Evolutionary conservation across 2,329 filamentous ascomycete genomes (phyloP).

Genomic region (Alternaria arbusti): DNA sequence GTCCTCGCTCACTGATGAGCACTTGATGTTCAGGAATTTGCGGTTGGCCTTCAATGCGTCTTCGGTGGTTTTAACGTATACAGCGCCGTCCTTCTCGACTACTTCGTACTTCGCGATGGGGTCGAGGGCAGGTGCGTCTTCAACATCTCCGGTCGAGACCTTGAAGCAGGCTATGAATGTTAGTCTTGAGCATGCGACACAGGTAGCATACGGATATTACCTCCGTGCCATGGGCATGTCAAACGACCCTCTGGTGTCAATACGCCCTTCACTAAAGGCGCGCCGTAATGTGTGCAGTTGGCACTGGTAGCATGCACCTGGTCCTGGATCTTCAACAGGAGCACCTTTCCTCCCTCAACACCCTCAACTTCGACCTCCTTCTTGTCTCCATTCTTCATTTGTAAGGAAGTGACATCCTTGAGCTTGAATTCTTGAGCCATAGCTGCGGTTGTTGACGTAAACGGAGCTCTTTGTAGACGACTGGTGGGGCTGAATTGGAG

Average conservation of each 20-base stretch:
- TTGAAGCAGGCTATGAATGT: slow-evolving; percentile 81
- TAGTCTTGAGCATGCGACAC: neutral
- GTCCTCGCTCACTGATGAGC: slow-evolving; percentile 63
- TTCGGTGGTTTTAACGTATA: slow-evolving; percentile 85
- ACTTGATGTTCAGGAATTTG: slow-evolving; percentile 75
- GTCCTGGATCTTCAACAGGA: slow-evolving; percentile 80
- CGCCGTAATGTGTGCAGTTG: slow-evolving; percentile 91
- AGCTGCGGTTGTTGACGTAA: slow-evolving; percentile 35
- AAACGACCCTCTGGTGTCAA: slow-evolving; percentile 81
- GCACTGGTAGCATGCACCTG: slow-evolving; percentile 80
- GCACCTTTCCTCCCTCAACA: slow-evolving; percentile 81
- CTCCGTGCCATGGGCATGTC: slow-evolving; percentile 96
- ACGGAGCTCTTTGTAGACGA: slow-evolving; percentile 26
- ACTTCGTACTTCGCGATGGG: slow-evolving; percentile 84
- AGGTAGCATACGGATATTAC: slow-evolving; percentile 51
- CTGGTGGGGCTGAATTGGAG: slow-evolving; percentile 21
- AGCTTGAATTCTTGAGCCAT: slow-evolving; percentile 64
- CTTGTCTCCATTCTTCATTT: slow-evolving; percentile 81
- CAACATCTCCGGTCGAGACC: slow-evolving; percentile 85
- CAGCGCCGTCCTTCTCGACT: slow-evolving; percentile 77
- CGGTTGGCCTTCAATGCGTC: slow-evolving; percentile 77
- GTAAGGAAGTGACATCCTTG: slow-evolving; percentile 76
- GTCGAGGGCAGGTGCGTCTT: slow-evolving; percentile 91
- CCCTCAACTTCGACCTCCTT: slow-evolving; percentile 90
- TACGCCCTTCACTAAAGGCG: slow-evolving; percentile 85